A percentile compares a stretch with the other conserved stretches of the same genome.
Conservation (phyloP, 805 yeast genomes). For the Blastobotrys muscicola region DNA sequence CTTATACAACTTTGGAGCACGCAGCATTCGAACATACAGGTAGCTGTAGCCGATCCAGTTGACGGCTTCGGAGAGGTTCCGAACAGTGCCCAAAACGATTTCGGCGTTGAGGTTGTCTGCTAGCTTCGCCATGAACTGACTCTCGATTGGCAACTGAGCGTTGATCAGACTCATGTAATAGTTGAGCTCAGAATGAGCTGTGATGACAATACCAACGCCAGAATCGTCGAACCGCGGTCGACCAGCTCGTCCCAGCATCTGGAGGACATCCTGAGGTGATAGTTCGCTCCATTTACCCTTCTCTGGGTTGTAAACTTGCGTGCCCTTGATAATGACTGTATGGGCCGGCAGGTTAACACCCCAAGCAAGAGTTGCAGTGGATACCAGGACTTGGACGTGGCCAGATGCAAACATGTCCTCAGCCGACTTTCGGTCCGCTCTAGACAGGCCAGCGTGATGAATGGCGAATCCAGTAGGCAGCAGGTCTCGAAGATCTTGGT, state of each 20-base stretch:
- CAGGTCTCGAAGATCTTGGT: conserved; percentile 46
- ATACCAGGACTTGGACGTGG: conserved; percentile 69
- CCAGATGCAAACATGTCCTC: conserved; percentile 89
- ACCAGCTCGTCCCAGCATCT: conserved; percentile 98
- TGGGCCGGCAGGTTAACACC: conserved; percentile 96
- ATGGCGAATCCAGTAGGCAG: conserved; percentile 71
- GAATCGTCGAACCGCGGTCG: conserved; percentile 86
- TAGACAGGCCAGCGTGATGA: conserved; percentile 84
- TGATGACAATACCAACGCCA: conserved; percentile 92
- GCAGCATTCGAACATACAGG: conserved; percentile 66
- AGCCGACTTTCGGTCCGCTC: conserved; percentile 61
- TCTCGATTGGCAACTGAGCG: conserved; percentile 87
- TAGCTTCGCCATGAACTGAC: conserved; percentile 63
- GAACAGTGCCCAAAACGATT: conserved; percentile 61
- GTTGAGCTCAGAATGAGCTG: conserved; percentile 75
- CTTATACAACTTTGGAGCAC: conserved; percentile 63
- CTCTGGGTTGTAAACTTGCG: conserved; percentile 88
- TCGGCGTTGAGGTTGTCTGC: conserved; percentile 83
- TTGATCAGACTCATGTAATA: conserved; percentile 85
- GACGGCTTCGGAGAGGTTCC: conserved; percentile 53
- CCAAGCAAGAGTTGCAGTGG: conserved; percentile 94
- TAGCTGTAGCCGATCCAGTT: conserved; percentile 77
- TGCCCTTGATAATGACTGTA: conserved; percentile 87
- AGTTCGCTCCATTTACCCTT: conserved; percentile 81
- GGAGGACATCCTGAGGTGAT: conserved; percentile 91